These are phyloP conservation scores for Lasiodiplodia hormozganensis DNA, from an alignment of 2,329 filamentous ascomycete species.

Conservation along the genomic window DNA sequence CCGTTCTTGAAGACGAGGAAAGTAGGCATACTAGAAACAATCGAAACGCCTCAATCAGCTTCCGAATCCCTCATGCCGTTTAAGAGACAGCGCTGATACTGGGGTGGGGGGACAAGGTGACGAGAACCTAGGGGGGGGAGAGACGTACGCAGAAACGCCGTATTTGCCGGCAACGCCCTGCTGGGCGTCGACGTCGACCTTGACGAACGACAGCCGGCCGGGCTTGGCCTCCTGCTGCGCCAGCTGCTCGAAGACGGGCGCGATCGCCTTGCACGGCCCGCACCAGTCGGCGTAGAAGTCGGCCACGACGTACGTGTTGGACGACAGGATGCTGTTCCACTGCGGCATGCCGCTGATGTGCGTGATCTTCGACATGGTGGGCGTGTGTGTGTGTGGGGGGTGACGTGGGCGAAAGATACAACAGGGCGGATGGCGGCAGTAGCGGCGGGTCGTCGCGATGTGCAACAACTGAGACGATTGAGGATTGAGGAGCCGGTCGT, in stretches of 20 bases:
- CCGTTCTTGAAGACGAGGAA: constrained; percentile 56
- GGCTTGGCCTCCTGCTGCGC: constrained; percentile 57
- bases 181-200: constrained; percentile 63
- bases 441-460: not conserved
- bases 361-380: constrained; percentile 41
- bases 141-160: constrained; percentile 55
- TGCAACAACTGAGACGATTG: not conserved
- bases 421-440: not conserved
- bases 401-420: not conserved
- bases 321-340: constrained; percentile 44
- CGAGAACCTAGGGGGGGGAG: not conserved
- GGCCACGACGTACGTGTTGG: constrained; percentile 52
- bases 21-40: constrained; percentile 52
- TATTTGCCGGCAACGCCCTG: constrained; percentile 58
- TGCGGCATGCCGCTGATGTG: constrained; percentile 43
- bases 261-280: constrained; percentile 63
- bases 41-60: constrained; percentile 11
- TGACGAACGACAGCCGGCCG: constrained; percentile 58
- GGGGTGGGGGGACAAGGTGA: no score
- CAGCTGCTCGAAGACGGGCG: constrained; percentile 59
- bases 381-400: constrained; percentile 13
- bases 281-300: constrained; percentile 65
- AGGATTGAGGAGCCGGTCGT: not conserved
- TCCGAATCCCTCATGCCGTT: constrained; percentile 33
- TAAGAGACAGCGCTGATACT: no score